phyloP scores from a whole-genome alignment of 202 grass and related monocot species.

The Brachypodium distachyon region DNA sequence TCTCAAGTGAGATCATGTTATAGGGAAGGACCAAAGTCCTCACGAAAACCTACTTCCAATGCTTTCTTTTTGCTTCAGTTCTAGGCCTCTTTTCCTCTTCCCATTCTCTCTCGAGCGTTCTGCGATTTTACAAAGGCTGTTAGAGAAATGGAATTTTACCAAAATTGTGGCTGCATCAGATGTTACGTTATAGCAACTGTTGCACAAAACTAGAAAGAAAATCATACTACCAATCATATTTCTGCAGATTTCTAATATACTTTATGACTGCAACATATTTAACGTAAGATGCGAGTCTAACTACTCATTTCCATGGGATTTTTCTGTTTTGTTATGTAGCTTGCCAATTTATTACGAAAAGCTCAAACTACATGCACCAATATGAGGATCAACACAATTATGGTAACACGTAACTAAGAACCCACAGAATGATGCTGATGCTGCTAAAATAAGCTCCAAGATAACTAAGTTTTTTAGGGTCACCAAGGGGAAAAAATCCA shows the following conservation, averaged over 20 bases:
- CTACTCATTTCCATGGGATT: neutral
- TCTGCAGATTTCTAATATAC: neutral
- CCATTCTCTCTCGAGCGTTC: slow-evolving; percentile 83
- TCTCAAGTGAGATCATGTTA: neutral
- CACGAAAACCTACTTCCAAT: slow-evolving; percentile 55
- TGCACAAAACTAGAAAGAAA: neutral
- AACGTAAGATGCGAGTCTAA: neutral
- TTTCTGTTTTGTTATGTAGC: neutral
- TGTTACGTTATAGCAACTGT: neutral
- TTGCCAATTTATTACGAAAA: neutral
- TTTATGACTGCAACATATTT: neutral
- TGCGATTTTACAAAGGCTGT: slow-evolving; percentile 25
- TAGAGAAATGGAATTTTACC: neutral
- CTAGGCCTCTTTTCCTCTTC: slow-evolving; percentile 90
- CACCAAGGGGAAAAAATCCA: too few species aligned
- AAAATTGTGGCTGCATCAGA: neutral
- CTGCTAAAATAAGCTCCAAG: neutral
- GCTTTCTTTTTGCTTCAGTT: slow-evolving; percentile 85
- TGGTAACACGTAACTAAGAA: neutral
- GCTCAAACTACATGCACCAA: neutral
- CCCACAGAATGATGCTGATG: neutral
- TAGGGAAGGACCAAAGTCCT: neutral
- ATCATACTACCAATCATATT: neutral
- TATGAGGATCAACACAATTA: neutral
- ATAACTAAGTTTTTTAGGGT: too few species aligned